These are phyloP conservation scores for Cornus controversa DNA, from an alignment of 148 eudicot species.

Conservation along the genomic window DNA sequence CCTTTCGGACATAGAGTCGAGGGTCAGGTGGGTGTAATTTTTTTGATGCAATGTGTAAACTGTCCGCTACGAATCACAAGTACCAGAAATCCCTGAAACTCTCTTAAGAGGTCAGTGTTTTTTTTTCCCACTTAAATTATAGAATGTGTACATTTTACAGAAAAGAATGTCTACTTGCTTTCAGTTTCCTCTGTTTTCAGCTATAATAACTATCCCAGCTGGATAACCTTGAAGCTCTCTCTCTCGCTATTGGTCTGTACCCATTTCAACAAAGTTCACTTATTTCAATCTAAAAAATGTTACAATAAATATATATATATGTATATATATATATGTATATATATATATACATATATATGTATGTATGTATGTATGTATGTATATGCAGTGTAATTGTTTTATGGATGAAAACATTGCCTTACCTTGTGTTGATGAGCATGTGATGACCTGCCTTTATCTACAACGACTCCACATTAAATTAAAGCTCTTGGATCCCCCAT, in stretches of 20 bases:
- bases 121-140: too few species aligned
- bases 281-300: not conserved
- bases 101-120: too few species aligned
- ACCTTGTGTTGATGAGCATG: not conserved
- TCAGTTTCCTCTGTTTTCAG: not conserved
- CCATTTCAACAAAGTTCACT: not conserved
- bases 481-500: too few species aligned
- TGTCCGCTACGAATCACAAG: too few species aligned
- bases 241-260: not conserved
- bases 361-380: not conserved
- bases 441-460: not conserved
- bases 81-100: too few species aligned
- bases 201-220: not conserved
- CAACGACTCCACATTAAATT: not conserved
- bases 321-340: not conserved
- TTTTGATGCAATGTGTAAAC: too few species aligned
- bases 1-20: too few species aligned
- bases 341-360: too few species aligned
- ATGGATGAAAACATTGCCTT: not conserved
- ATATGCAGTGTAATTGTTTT: not conserved
- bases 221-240: not conserved
- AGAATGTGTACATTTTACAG: too few species aligned
- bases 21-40: too few species aligned
- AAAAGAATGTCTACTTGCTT: not conserved
- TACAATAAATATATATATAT: not conserved